Evolutionary conservation across 257 asterid species (phyloP), one percentile per base, ranked within the genome.

Genomic region (Solanum chaucha): DNA sequence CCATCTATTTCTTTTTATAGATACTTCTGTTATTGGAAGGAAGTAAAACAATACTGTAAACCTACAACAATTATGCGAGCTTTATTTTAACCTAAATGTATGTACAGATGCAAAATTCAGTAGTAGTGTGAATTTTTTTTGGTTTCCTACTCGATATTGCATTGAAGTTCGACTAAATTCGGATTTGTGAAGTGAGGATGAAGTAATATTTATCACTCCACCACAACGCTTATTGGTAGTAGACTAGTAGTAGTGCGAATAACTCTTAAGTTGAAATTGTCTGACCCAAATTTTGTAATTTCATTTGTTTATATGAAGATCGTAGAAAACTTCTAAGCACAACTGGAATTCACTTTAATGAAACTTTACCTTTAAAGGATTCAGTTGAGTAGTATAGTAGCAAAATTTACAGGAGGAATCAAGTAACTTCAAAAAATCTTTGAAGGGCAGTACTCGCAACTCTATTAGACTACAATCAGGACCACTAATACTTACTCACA

Each of bases 41-140:
- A 72, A 72, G 48, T 72, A 35, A 72, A 72, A 35, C 48, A 19
- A 20, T 20, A 34, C 83, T 24, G 61, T 77, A 41, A 77, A 41
- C 19, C 64, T 77, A 41, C n/a, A 40, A 34, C 14, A 41, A 41
- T 6, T 24, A 10, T 77, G 61, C 35, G 4, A 77, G 36, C 36
- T 77, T 77, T 24, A 6, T 77, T 77, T 41, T n/a, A 77, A 77
- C 36, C 32, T 75, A n/a, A 75, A 75, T 38, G 83, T 75, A 13
- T 77, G 61, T 41, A 17, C n/a, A 6, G 55, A 13, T 41, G 36
- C 7, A 41, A 41, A 41, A 13, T n/a, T 75, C n/a, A 24, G 17
- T 40, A n/a, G 36, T 40, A 40, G n/a, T 51, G 61, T 51, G 0
- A 51, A 0, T 51, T 15, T 51, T 13, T 51, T 51, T 5, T 51